Percentiles rank a stretch among this genome's conserved stretches.
Conservation (phyloP, 176 grass and related monocot species). For the Eremochloa ophiuroides region DNA sequence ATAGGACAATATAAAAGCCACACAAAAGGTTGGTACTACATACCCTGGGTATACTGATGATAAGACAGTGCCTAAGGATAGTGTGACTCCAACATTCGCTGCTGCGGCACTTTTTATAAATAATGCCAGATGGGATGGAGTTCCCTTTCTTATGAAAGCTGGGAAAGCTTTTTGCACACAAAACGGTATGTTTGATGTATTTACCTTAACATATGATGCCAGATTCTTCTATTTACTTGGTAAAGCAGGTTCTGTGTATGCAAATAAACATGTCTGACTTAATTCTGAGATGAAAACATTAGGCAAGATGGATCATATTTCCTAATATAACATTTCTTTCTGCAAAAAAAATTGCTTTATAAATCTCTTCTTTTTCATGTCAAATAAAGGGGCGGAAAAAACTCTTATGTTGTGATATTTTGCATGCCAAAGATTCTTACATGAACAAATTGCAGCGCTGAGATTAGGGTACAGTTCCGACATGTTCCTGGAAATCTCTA, state of each 20-base stretch:
- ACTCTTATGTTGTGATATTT: background rate
- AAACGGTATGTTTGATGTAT: slow-evolving; percentile 46
- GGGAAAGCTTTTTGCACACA: slow-evolving; percentile 88
- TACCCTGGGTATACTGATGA: slow-evolving; percentile 88
- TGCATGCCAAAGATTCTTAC: background rate
- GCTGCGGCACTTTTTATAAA: slow-evolving; percentile 87
- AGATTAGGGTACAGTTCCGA: slow-evolving; percentile 97
- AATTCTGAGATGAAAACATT: background rate
- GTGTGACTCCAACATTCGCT: slow-evolving; percentile 85
- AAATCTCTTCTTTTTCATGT: background rate
- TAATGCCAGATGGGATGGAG: slow-evolving; percentile 95
- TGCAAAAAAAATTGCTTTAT: background rate
- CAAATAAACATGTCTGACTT: background rate
- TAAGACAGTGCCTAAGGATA: slow-evolving; percentile 72
- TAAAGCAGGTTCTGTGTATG: background rate
- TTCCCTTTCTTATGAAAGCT: slow-evolving; percentile 97
- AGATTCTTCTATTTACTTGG: background rate
- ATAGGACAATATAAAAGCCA: slow-evolving; percentile 90
- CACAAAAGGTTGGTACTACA: slow-evolving; percentile 51
- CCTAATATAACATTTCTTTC: background rate
- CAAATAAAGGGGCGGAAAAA: background rate
- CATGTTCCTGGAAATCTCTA: slow-evolving; percentile 94
- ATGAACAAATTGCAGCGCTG: slow-evolving; percentile 46
- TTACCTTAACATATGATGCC: slow-evolving; percentile 1
- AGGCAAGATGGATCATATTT: background rate